Conservation (phyloP, 148 eudicot genomes). For the Silene conica region DNA sequence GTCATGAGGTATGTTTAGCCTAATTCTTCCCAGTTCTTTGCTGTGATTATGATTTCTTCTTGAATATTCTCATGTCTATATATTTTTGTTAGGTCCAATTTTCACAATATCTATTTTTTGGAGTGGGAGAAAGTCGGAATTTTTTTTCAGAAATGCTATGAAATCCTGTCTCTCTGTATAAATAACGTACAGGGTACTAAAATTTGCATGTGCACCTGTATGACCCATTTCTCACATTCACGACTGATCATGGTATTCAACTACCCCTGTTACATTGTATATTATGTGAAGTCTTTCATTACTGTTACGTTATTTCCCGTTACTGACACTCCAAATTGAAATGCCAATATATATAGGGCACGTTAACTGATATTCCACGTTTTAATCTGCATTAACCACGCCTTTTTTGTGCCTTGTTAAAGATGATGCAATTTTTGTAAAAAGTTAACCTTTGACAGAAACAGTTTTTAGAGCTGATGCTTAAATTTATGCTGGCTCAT, state of each 20-base stretch:
- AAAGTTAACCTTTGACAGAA: too few relatives aligned
- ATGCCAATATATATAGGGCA: too few relatives aligned
- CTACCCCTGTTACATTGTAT: too few relatives aligned
- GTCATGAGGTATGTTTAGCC: slow-evolving; percentile 61
- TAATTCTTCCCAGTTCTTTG: neutral
- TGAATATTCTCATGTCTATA: slow-evolving; percentile 1
- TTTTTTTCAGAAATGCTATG: neutral
- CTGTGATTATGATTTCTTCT: neutral
- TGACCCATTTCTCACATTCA: neutral
- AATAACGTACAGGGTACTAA: neutral
- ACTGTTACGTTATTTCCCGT: too few relatives aligned
- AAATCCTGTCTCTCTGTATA: neutral
- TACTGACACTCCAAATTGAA: too few relatives aligned
- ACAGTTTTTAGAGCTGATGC: too few relatives aligned
- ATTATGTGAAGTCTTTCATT: too few relatives aligned
- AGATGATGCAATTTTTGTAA: too few relatives aligned
- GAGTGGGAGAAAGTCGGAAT: neutral
- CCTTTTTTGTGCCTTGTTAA: too few relatives aligned
- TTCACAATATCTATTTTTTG: neutral
- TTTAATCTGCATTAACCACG: too few relatives aligned
- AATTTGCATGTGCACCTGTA: neutral
- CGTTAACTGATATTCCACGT: too few relatives aligned
- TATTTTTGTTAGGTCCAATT: neutral
- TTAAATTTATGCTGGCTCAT: too few relatives aligned
- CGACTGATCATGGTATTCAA: neutral